phyloP scores from a whole-genome alignment of 2,329 filamentous ascomycete genomes.

The Calonectria pseudoreteaudii region DNA sequence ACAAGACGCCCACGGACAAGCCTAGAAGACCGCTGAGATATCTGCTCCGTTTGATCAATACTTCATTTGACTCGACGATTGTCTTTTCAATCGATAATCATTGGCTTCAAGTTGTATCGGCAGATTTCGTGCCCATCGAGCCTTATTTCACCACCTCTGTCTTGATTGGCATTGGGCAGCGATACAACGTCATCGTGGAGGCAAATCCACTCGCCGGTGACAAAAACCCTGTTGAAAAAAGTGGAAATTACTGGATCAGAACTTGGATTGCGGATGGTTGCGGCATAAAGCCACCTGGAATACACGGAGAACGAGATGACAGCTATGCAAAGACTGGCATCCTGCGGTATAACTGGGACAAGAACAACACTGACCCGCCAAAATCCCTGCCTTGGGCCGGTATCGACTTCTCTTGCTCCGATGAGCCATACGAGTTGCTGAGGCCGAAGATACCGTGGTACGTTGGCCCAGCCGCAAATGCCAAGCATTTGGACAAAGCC shows the following conservation, averaged over 20 bases:
- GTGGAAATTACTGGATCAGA: constrained; percentile 41
- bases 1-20: constrained; percentile 34
- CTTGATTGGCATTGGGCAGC: constrained; percentile 34
- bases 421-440: constrained; percentile 32
- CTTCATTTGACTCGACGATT: constrained; percentile 34
- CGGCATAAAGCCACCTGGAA: neutral
- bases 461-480: constrained; percentile 33
- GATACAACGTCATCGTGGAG: constrained; percentile 36
- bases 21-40: constrained; percentile 29
- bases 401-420: constrained; percentile 28
- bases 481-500: neutral
- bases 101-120: constrained; percentile 29
- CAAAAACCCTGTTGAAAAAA: constrained; percentile 19
- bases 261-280: constrained; percentile 26
- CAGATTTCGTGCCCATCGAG: constrained; percentile 37
- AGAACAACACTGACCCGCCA: constrained; percentile 12
- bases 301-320: neutral
- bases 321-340: constrained; percentile 35
- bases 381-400: constrained; percentile 14
- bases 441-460: constrained; percentile 36
- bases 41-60: constrained; percentile 37
- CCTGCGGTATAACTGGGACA: constrained; percentile 26
- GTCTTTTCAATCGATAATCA: constrained; percentile 41
- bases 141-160: constrained; percentile 30
- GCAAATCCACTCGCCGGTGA: constrained; percentile 28